Evolutionary conservation across 179 eudicot species (phyloP).

Genomic region (Sideroxylon spinosum): DNA sequence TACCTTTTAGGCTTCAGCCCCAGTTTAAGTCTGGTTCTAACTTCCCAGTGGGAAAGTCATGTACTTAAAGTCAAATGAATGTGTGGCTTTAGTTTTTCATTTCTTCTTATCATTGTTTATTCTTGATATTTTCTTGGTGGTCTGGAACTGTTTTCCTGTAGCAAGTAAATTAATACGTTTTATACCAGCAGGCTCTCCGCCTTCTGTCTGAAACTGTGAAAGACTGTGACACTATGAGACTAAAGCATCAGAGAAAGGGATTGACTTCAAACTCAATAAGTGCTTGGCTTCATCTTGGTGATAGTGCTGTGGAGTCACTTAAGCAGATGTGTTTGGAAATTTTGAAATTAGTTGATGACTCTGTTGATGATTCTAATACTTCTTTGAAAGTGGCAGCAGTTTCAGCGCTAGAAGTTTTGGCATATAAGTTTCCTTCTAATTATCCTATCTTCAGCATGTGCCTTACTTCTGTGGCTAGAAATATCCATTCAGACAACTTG

Average conservation of each 20-base stretch:
- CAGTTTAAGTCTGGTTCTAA: background rate
- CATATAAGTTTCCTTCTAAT: slow-evolving; percentile 53
- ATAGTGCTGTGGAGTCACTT: slow-evolving; percentile 48
- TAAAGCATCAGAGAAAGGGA: slow-evolving; percentile 41
- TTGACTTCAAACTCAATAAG: slow-evolving; percentile 26
- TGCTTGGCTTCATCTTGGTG: slow-evolving; percentile 62
- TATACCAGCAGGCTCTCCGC: slow-evolving; percentile 57
- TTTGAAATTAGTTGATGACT: slow-evolving; percentile 53
- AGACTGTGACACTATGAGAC: slow-evolving; percentile 30
- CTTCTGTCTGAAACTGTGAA: slow-evolving; percentile 65
- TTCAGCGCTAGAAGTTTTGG: slow-evolving; percentile 69
- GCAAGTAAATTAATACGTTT: background rate
- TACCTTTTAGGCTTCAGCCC: background rate
- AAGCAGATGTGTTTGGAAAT: slow-evolving; percentile 53
- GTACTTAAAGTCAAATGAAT: background rate
- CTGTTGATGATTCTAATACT: slow-evolving; percentile 31
- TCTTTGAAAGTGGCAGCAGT: slow-evolving; percentile 61
- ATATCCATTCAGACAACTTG: slow-evolving; percentile 50
- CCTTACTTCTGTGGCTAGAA: slow-evolving; percentile 53
- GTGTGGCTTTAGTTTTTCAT: background rate
- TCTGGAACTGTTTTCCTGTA: slow-evolving; percentile 4
- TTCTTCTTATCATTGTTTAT: background rate
- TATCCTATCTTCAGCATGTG: slow-evolving; percentile 54
- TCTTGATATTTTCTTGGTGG: background rate
- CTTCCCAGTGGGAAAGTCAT: slow-evolving; percentile 2